These are phyloP conservation scores for Paraleonurus japonicus DNA, from an alignment of 257 asterid genomes.

Conservation along the genomic window DNA sequence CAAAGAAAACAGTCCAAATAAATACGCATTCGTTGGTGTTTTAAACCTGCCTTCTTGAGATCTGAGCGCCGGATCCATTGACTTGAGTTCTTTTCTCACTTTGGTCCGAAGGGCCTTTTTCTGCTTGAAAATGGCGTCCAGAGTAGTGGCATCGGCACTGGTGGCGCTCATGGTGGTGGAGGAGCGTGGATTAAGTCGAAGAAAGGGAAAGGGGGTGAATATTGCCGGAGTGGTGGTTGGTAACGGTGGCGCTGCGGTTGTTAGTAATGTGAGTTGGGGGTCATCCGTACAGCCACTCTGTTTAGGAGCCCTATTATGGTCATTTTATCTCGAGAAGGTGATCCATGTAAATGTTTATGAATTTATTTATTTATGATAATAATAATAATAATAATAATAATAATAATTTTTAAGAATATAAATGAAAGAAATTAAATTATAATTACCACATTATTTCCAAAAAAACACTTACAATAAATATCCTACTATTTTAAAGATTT, in stretches of 20 bases:
- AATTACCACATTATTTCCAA: too few species aligned
- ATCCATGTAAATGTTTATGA: background rate
- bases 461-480: too few species aligned
- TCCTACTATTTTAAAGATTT: too few species aligned
- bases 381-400: too few species aligned
- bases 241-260: constrained; percentile 30
- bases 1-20: background rate
- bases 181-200: constrained; percentile 24
- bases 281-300: constrained; percentile 29
- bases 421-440: too few species aligned
- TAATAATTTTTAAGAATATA: too few species aligned
- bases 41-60: constrained; percentile 62
- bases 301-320: constrained; percentile 30
- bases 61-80: constrained; percentile 75
- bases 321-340: constrained; percentile 22
- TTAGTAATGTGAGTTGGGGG: constrained; percentile 21
- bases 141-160: constrained; percentile 20
- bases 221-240: constrained; percentile 14
- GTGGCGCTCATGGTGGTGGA: constrained; percentile 58
- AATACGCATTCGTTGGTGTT: constrained; percentile 1
- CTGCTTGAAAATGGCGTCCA: constrained; percentile 66
- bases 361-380: background rate
- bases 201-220: constrained; percentile 5
- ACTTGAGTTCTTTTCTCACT: constrained; percentile 71
- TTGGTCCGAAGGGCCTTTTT: constrained; percentile 65